Evolutionary conservation across 495 filamentous ascomycete species (phyloP).

Genomic region (Penicillium goetzii): DNA sequence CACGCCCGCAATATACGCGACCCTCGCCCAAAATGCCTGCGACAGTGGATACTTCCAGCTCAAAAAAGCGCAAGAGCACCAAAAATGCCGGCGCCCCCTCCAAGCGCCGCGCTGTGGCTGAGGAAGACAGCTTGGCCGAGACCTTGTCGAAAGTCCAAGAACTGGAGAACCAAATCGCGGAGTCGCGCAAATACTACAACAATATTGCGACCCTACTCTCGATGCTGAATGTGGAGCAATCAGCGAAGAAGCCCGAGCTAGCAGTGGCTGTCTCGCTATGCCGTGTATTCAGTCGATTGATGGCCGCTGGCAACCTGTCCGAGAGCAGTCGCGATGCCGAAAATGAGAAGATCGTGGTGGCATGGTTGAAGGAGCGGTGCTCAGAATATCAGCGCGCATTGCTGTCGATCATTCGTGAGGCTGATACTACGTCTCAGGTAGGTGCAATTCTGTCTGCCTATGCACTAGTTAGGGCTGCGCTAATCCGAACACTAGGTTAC

Average conservation of each 20-base stretch:
- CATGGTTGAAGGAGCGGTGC: conserved; percentile 78
- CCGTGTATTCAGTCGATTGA: conserved; percentile 83
- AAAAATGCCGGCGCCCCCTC: conserved; percentile 42
- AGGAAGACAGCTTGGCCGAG: conserved; percentile 50
- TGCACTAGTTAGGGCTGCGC: conserved; percentile 12
- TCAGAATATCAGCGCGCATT: conserved; percentile 67
- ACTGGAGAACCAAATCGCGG: conserved; percentile 76
- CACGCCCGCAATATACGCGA: conserved; percentile 20
- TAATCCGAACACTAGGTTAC: conserved; percentile 48
- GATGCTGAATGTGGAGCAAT: conserved; percentile 54
- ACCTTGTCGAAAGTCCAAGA: conserved; percentile 61
- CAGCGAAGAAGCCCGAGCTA: conserved; percentile 49
- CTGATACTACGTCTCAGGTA: conserved; percentile 52
- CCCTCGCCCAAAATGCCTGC: conserved; percentile 39
- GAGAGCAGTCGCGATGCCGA: conserved; percentile 65
- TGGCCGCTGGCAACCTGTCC: conserved; percentile 72
- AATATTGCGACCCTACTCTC: conserved; percentile 78
- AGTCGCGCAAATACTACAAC: conserved; percentile 90
- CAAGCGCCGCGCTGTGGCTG: conserved; percentile 51
- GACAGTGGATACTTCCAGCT: conserved; percentile 28
- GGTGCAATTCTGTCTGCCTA: conserved; percentile 12
- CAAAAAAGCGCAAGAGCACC: conserved; percentile 49
- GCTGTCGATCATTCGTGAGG: conserved; percentile 55
- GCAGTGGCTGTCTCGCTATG: conserved; percentile 80
- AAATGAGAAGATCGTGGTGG: conserved; percentile 71